These are phyloP conservation scores for Tephrocybe sp. DNA, from an alignment of 768 basidiomycete genomes.

Conservation along the genomic window DNA sequence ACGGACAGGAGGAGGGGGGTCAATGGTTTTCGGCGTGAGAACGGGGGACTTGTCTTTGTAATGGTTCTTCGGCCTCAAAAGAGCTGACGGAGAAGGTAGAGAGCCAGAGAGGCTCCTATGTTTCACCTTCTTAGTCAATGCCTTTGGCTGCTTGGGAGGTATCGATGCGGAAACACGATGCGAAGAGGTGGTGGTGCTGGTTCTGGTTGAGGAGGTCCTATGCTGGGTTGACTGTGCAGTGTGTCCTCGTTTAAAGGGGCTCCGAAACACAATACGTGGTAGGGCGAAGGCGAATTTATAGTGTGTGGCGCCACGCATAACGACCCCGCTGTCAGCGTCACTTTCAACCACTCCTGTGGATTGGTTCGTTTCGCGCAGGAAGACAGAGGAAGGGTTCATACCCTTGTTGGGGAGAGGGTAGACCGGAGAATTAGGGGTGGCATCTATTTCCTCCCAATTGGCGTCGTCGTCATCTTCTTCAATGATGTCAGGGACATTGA, in stretches of 20 bases:
- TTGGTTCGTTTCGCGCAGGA: conserved; percentile 3
- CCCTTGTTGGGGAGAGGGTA: conserved; percentile 15
- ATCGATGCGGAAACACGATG: background rate
- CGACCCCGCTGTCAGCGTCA: conserved; percentile 2
- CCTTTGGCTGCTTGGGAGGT: conserved; percentile 3
- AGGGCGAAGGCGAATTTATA: conserved; percentile 10
- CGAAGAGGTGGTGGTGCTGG: background rate
- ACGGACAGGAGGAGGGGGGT: conserved; percentile 3
- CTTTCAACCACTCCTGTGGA: background rate
- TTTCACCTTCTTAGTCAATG: background rate
- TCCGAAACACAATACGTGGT: conserved; percentile 12
- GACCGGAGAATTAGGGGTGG: conserved; percentile 12
- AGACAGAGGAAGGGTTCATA: conserved; percentile 11
- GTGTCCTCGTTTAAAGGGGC: background rate
- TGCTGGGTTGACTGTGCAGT: background rate
- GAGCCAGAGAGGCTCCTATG: conserved; percentile 8
- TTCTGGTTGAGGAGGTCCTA: background rate
- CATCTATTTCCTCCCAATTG: conserved; percentile 22
- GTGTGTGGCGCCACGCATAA: conserved; percentile 1
- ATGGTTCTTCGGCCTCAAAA: conserved; percentile 6
- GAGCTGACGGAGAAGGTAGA: conserved; percentile 10
- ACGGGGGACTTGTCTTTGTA: too few species aligned
- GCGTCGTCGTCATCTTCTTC: conserved; percentile 15
- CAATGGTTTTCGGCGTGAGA: conserved; percentile 5
- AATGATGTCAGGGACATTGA: background rate